Evolutionary conservation across 2,329 filamentous ascomycete genomes (phyloP).

Genomic region (Setomelanomma holmii): DNA sequence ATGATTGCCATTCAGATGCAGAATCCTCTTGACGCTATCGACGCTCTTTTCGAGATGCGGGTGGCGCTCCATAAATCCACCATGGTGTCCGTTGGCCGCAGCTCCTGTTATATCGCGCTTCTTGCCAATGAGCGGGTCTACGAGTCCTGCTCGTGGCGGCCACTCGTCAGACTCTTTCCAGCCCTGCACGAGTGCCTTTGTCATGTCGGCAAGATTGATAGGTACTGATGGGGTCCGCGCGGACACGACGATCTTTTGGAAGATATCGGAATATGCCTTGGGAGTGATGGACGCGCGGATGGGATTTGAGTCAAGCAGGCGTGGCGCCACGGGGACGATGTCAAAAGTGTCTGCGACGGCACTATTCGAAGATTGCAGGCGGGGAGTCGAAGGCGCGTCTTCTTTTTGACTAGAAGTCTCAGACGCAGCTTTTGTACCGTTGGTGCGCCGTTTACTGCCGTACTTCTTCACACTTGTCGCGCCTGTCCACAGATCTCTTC

Average conservation of each 20-base stretch:
- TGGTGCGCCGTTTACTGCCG: constrained; percentile 15
- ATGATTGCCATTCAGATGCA: constrained; percentile 46
- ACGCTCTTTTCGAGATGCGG: constrained; percentile 54
- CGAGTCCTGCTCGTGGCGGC: constrained; percentile 70
- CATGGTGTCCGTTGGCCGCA: constrained; percentile 23
- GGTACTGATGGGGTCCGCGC: constrained; percentile 83
- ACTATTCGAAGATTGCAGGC: constrained; percentile 10
- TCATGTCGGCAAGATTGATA: constrained; percentile 84
- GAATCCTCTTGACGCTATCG: constrained; percentile 54
- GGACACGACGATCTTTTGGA: constrained; percentile 85
- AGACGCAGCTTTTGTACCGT: constrained; percentile 4
- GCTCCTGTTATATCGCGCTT: constrained; percentile 33
- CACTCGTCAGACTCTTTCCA: constrained; percentile 96
- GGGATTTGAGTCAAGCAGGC: constrained; percentile 75
- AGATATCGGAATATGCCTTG: constrained; percentile 79
- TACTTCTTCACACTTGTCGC: constrained; percentile 61
- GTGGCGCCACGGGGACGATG: constrained; percentile 74
- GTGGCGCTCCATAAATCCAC: constrained; percentile 45
- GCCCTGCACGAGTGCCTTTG: constrained; percentile 80
- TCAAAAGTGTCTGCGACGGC: constrained; percentile 22
- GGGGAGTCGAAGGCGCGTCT: constrained; percentile 9
- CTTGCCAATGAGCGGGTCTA: constrained; percentile 55
- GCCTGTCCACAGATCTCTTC: constrained; percentile 85
- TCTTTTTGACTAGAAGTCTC: constrained; percentile 10
- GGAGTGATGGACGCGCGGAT: constrained; percentile 80